Conservation (phyloP, 345 rosid genomes). For the Hevea brasiliensis region DNA sequence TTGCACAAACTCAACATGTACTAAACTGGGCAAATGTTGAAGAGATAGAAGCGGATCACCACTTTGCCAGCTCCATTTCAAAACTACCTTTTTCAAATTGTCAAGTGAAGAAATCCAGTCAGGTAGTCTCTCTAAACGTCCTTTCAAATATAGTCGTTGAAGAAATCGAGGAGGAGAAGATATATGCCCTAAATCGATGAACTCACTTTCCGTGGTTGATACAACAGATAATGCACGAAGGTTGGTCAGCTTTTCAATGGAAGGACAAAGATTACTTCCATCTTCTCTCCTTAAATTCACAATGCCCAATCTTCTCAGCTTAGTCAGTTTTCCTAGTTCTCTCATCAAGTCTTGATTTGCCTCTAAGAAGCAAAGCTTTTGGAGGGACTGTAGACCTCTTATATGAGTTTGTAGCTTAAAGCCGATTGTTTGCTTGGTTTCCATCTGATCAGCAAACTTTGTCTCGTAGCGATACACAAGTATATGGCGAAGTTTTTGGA, state of each 20-base stretch:
- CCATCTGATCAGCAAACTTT: background rate
- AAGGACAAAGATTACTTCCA: slow-evolving; percentile 34
- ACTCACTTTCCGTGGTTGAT: slow-evolving; percentile 21
- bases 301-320: slow-evolving; percentile 41
- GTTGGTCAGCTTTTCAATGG: slow-evolving; percentile 25
- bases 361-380: slow-evolving; percentile 42
- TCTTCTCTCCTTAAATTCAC: slow-evolving; percentile 37
- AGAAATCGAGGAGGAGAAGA: slow-evolving; percentile 31
- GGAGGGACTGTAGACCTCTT: slow-evolving; percentile 34
- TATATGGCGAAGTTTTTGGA: slow-evolving; percentile 38
- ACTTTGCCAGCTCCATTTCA: slow-evolving; percentile 21
- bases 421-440: slow-evolving; percentile 18
- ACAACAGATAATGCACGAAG: slow-evolving; percentile 24
- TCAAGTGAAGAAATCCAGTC: slow-evolving; percentile 29
- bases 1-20: slow-evolving; percentile 33
- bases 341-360: slow-evolving; percentile 16
- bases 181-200: slow-evolving; percentile 26
- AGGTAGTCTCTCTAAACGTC: slow-evolving; percentile 29
- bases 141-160: slow-evolving; percentile 35
- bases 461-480: slow-evolving; percentile 36
- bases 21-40: slow-evolving; percentile 34
- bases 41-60: slow-evolving; percentile 34
- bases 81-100: slow-evolving; percentile 23
- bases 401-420: slow-evolving; percentile 18
- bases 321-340: slow-evolving; percentile 41